Evolutionary conservation across 345 rosid species (phyloP).

Genomic region (Psidium friedrichsthalianum): DNA sequence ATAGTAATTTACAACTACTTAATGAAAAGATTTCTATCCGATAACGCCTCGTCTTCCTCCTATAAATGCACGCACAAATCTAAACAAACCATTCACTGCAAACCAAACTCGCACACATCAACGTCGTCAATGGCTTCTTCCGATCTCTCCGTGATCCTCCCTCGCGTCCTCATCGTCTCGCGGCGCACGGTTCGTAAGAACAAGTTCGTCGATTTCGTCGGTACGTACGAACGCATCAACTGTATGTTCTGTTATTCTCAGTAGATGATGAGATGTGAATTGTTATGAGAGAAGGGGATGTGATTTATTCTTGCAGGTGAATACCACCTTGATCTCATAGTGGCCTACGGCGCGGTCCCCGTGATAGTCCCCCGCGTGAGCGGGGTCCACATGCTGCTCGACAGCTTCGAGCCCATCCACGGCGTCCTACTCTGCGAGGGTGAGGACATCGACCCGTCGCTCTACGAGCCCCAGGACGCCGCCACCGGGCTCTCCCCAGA

Average conservation of each 20-base stretch:
- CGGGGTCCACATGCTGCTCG: slow-evolving; percentile 62
- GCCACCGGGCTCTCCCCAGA: slow-evolving; percentile 34
- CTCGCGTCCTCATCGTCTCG: slow-evolving; percentile 82
- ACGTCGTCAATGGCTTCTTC: background rate
- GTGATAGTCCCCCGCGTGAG: slow-evolving; percentile 72
- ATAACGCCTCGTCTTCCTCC: background rate
- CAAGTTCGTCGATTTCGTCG: slow-evolving; percentile 84
- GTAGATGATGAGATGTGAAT: background rate
- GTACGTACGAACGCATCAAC: slow-evolving; percentile 10
- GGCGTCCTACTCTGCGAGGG: slow-evolving; percentile 94
- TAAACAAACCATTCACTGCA: background rate
- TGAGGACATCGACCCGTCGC: slow-evolving; percentile 81
- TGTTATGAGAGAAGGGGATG: too few species aligned
- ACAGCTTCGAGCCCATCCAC: slow-evolving; percentile 86
- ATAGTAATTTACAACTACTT: background rate
- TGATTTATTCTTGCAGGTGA: slow-evolving; percentile 41
- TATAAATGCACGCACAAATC: background rate
- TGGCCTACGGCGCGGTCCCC: slow-evolving; percentile 69
- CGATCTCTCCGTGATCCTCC: slow-evolving; percentile 58
- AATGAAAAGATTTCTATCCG: background rate
- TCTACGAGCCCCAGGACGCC: slow-evolving; percentile 39
- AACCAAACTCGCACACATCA: background rate
- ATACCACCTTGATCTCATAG: slow-evolving; percentile 86
- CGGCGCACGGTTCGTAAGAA: slow-evolving; percentile 77
- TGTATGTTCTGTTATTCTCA: background rate